Evolutionary conservation across 176 grass and related monocot species (phyloP).

Genomic region (Zoysia pacifica): DNA sequence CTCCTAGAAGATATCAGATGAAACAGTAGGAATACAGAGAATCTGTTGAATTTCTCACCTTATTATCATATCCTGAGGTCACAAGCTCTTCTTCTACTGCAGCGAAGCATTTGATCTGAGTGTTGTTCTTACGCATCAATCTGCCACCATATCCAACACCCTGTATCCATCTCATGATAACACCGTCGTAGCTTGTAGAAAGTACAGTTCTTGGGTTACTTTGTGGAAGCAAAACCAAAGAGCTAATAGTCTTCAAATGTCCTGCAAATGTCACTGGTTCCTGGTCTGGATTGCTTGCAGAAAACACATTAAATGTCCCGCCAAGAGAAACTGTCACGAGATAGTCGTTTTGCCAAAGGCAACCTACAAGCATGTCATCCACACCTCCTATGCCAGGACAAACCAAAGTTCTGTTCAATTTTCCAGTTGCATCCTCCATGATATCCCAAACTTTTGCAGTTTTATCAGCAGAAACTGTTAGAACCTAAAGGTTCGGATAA

Average conservation of each 20-base stretch:
- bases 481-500: constrained; percentile 53
- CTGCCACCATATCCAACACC: constrained; percentile 86
- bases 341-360: constrained; percentile 95
- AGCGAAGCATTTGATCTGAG: constrained; percentile 95
- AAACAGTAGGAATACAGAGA: constrained; percentile 14
- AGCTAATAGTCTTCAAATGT: constrained; percentile 78
- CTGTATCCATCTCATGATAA: constrained; percentile 83
- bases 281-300: constrained; percentile 63
- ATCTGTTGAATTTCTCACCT: constrained; percentile 50
- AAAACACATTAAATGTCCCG: constrained; percentile 83
- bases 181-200: constrained; percentile 90
- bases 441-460: constrained; percentile 99
- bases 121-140: constrained; percentile 76
- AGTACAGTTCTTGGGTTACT: constrained; percentile 70
- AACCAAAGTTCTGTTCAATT: constrained; percentile 72
- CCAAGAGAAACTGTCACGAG: constrained; percentile 92
- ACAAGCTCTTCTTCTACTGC: constrained; percentile 73
- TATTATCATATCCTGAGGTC: constrained; percentile 94
- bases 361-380: constrained; percentile 97
- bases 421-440: constrained; percentile 73
- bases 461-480: constrained; percentile 98
- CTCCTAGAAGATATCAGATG: constrained; percentile 15
- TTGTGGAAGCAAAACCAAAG: constrained; percentile 63
- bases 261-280: constrained; percentile 81
- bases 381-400: constrained; percentile 76